Evolutionary conservation across 352 stramenopile species (phyloP), one percentile per base, ranked within the genome.

Genomic region (Albugo candida): DNA sequence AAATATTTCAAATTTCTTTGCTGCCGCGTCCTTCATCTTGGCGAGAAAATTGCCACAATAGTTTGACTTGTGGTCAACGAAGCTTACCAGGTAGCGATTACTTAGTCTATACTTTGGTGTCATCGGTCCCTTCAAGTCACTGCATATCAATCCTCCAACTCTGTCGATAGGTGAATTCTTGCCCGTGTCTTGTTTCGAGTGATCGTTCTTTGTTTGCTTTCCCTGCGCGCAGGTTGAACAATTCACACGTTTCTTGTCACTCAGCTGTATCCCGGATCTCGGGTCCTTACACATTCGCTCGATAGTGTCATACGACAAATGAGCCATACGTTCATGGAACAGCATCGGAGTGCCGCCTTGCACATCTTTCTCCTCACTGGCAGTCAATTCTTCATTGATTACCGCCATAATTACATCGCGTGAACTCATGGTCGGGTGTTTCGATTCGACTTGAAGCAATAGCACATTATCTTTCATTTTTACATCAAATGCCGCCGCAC

Each of bases 61-160:
- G 19, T 43, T 43, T 19, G 17, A 21, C 3, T 43, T 43, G 38
- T 43, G 38, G 38, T 3, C 38, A 8, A 43, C 38, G 19, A 43
- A 43, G 8, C 8, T 43, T 19, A 43, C 8, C 38, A 43, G 17
- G 19, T 21, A 43, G 3, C 38, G 38, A 43, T 43, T 43, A 21
- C 38, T 8, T 10, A 24, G 19, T 43, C 38, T 3, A 24, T 43
- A 3, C 38, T 43, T 43, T 10, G 38, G 38, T 43, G 38, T 43
- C 38, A 43, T 43, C 19, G 38, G 38, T 43, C 38, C 38, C 19
- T 43, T 43, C 17, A 43, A 24, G 38, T 43, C 38, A 24, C 38
- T 43, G 38, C 38, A 43, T 19, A 43, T 43, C 38, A 43, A 3
- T 8, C 38, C 38, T 19, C 38, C 38, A 21, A 43, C 8, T 19